These are phyloP conservation scores for Prosopis cineraria DNA, from an alignment of 306 rosid species.

Conservation along the genomic window DNA sequence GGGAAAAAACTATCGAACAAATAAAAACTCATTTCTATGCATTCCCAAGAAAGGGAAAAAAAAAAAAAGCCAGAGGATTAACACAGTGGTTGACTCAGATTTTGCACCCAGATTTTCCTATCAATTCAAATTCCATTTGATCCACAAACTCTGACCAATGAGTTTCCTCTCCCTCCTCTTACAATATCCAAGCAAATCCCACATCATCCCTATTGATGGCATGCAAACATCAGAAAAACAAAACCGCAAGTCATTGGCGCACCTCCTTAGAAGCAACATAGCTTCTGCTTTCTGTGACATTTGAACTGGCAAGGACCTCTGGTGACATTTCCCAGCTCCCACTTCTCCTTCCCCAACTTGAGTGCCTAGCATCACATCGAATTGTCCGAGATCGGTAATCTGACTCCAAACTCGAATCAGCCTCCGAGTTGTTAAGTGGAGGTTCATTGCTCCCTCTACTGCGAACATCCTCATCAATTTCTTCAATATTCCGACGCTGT, in stretches of 20 bases:
- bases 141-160: conserved; percentile 28
- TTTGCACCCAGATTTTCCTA: neutral
- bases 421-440: conserved; percentile 58
- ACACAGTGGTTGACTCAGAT: conserved; percentile 24
- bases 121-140: neutral
- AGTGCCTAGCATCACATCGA: conserved; percentile 67
- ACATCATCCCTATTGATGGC: conserved; percentile 29
- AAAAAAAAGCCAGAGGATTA: conserved; percentile 47
- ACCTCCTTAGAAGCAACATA: conserved; percentile 56
- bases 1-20: conserved; percentile 43
- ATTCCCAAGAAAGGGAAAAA: too few relatives aligned
- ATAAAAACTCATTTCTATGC: conserved; percentile 52
- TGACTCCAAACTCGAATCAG: conserved; percentile 65
- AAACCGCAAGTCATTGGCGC: conserved; percentile 44
- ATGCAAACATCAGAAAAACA: conserved; percentile 37
- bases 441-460: conserved; percentile 76
- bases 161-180: conserved; percentile 28
- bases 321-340: conserved; percentile 82
- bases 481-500: conserved; percentile 81
- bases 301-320: conserved; percentile 60
- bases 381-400: conserved; percentile 83
- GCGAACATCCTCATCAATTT: conserved; percentile 66
- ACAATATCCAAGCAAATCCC: conserved; percentile 39
- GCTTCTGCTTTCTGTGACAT: conserved; percentile 74
- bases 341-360: conserved; percentile 84